Evolutionary conservation across 2,329 filamentous ascomycete genomes (phyloP).

Genomic region (Diaporthe sp.): DNA sequence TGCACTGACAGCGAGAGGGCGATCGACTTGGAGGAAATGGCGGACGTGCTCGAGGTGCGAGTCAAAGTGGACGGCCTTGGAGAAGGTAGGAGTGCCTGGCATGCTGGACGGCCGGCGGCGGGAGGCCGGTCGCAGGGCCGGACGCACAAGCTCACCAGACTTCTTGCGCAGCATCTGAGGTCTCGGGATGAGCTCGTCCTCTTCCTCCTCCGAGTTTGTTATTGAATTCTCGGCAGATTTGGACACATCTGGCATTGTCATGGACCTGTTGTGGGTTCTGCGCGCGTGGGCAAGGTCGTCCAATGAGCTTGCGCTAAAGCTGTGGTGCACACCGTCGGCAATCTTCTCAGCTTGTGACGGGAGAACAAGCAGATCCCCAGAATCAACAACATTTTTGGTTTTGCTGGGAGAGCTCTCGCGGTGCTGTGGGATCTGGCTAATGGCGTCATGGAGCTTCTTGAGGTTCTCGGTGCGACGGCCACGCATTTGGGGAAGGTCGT

Average conservation of each 20-base stretch:
- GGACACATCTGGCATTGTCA: slow-evolving; percentile 63
- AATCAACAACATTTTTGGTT: slow-evolving; percentile 37
- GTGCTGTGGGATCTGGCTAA: slow-evolving; percentile 80
- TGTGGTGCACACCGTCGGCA: slow-evolving; percentile 54
- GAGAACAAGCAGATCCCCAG: slow-evolving; percentile 49
- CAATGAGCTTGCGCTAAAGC: slow-evolving; percentile 59
- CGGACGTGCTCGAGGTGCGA: slow-evolving; percentile 95
- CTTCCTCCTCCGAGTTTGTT: slow-evolving; percentile 69
- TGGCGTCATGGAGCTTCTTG: slow-evolving; percentile 82
- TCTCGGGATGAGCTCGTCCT: slow-evolving; percentile 70
- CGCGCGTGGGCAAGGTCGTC: slow-evolving; percentile 54
- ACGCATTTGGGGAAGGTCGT: slow-evolving; percentile 63
- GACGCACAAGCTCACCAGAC: slow-evolving; percentile 94
- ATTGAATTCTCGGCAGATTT: slow-evolving; percentile 61
- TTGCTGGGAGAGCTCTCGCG: slow-evolving; percentile 65
- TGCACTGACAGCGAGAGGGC: slow-evolving; percentile 94
- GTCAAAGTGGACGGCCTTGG: slow-evolving; percentile 98
- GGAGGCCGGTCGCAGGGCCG: slow-evolving; percentile 85
- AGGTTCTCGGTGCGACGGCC: slow-evolving; percentile 63
- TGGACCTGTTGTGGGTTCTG: slow-evolving; percentile 61
- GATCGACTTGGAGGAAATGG: slow-evolving; percentile 93
- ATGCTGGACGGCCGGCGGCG: slow-evolving; percentile 90
- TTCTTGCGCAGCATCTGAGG: slow-evolving; percentile 98
- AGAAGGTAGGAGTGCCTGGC: slow-evolving; percentile 95
- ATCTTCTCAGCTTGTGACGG: slow-evolving; percentile 47